Evolutionary conservation across 805 yeast species (phyloP), one percentile per base, ranked within the genome.

Genomic region (Blastobotrys mokoenaii): DNA sequence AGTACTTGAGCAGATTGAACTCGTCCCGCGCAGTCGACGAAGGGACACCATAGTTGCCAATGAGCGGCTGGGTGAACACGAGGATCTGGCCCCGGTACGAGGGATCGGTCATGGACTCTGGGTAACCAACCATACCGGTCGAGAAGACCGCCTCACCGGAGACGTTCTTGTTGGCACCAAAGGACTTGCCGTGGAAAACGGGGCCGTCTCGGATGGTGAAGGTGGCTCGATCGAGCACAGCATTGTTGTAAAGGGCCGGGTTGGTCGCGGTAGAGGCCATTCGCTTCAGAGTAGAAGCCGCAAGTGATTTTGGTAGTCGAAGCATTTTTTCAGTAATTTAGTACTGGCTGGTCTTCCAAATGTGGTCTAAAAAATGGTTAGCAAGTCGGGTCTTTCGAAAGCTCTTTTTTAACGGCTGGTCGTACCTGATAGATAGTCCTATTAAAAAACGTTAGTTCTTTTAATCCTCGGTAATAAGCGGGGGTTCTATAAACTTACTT

Each of bases 41-140:
- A 20, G 99, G 99, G 30, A 93, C 98, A 67, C 98, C 98, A 67
- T 93, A 93, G 68, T 93, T 93, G 54, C 99, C 99, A 59, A 93
- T 87, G 61, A 93, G 74, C 17, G 98, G 98, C 67, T 88, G 97
- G 6, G 98, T 93, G 69, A 93, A 86, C 50, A 93, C 95, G 54
- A 93, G 77, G 56, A 93, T 93, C 71, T 93, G 99, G 43, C 98
- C 99, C 58, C 80, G 82, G 67, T 93, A 93, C 5, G 97, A 88
- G 33, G 99, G 99, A 66, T 93, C 98, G 17, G 98, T 93, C 94
- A 93, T 88, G 7, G 96, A 85, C 67, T 93, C 98, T 14, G 98
- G 97, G 67, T 93, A 93, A 15, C 98, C 99, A 10, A 93, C 98
- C 65, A 94, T 74, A 6, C 97, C 93, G 30, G 99, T 94, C 40